These are phyloP conservation scores for Cyphellophora attinorum DNA, from an alignment of 2,329 filamentous ascomycete species.

Conservation along the genomic window DNA sequence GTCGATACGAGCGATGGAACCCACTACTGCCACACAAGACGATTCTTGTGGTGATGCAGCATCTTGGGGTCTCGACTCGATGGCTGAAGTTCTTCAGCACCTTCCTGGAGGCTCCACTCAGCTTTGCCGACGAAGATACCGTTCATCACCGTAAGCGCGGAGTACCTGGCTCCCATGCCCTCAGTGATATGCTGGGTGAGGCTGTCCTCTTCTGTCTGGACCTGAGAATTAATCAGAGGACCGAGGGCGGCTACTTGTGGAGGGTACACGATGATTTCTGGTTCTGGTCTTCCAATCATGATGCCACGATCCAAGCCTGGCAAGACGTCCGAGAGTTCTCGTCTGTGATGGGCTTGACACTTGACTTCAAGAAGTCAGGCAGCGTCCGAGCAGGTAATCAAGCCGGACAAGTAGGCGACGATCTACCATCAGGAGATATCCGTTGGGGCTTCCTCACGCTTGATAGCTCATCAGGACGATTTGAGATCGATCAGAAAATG, in stretches of 20 bases:
- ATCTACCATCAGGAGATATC: constrained; percentile 44
- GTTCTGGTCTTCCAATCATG: constrained; percentile 52
- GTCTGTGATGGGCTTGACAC: constrained; percentile 44
- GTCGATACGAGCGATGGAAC: constrained; percentile 51
- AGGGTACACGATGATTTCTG: constrained; percentile 58
- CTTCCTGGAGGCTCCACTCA: constrained; percentile 51
- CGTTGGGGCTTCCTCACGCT: constrained; percentile 53
- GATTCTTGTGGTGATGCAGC: constrained; percentile 47
- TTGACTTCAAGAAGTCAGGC: constrained; percentile 52
- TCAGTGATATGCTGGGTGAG: constrained; percentile 54
- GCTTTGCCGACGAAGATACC: constrained; percentile 44
- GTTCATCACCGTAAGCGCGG: constrained; percentile 44
- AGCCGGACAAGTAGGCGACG: constrained; percentile 7
- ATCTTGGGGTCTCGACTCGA: constrained; percentile 46
- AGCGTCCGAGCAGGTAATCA: constrained; percentile 31
- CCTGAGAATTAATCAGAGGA: constrained; percentile 51
- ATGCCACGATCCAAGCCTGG: constrained; percentile 50
- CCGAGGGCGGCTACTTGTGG: constrained; percentile 36
- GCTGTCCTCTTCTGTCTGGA: constrained; percentile 55
- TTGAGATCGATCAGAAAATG: constrained; percentile 50
- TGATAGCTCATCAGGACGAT: constrained; percentile 42
- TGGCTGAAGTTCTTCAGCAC: constrained; percentile 52
- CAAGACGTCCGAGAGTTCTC: constrained; percentile 46
- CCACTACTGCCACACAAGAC: constrained; percentile 51
- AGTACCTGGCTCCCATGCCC: constrained; percentile 49